These are phyloP conservation scores for Nicotiana benthamiana DNA, from an alignment of 257 asterid genomes.

Conservation along the genomic window DNA sequence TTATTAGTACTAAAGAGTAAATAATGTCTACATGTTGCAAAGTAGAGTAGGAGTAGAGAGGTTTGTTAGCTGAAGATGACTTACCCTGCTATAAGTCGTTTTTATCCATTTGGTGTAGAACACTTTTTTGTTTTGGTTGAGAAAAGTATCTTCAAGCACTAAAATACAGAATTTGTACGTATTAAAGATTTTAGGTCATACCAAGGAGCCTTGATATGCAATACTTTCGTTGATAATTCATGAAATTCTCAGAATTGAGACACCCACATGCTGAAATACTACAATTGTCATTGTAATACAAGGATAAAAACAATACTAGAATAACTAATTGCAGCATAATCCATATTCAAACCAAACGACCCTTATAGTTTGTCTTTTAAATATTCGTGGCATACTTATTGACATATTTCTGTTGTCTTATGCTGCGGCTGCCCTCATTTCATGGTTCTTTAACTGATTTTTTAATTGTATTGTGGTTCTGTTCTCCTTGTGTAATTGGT, in stretches of 20 bases:
- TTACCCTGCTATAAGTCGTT: background rate
- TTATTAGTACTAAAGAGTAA: too few species aligned
- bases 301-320: too few species aligned
- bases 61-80: background rate
- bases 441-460: background rate
- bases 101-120: too few species aligned
- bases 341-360: too few species aligned
- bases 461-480: background rate
- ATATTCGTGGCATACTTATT: background rate
- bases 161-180: too few species aligned
- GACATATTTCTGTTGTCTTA: background rate
- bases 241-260: background rate
- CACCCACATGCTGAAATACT: background rate
- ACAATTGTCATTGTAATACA: too few species aligned
- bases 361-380: background rate
- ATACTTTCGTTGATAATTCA: background rate
- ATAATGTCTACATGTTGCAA: too few species aligned
- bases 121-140: too few species aligned
- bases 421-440: background rate
- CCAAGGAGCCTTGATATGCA: background rate
- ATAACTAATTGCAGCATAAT: too few species aligned
- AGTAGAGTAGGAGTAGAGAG: too few species aligned
- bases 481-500: background rate
- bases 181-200: too few species aligned
- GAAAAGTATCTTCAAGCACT: too few species aligned